Evolutionary conservation across 768 basidiomycete genomes (phyloP).

Genomic region (Kwoniella dejecticola): DNA sequence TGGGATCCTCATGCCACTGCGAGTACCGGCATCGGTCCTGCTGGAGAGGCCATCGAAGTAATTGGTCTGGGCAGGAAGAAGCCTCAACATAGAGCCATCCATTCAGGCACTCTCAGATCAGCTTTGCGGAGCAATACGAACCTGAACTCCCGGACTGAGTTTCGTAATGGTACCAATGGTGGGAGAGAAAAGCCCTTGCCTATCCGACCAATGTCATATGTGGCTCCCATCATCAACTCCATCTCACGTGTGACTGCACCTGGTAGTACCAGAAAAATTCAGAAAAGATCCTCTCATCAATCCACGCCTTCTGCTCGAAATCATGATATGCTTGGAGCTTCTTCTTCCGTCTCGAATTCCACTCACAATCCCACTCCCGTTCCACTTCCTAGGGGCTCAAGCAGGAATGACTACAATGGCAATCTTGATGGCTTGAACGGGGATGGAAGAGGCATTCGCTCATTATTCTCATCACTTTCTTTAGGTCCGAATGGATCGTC

Average conservation of each 20-base stretch:
- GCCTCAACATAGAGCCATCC: slow-evolving; percentile 42
- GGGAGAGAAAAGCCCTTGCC: slow-evolving; percentile 44
- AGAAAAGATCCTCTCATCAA: slow-evolving; percentile 16
- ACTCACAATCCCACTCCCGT: not conserved
- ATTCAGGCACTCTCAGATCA: slow-evolving; percentile 38
- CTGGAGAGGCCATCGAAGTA: slow-evolving; percentile 46
- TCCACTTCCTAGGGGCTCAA: too few relatives aligned
- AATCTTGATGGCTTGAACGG: not conserved
- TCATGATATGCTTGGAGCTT: not conserved
- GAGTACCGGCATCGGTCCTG: slow-evolving; percentile 37
- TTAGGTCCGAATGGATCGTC: slow-evolving; percentile 5
- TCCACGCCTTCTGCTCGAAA: slow-evolving; percentile 2
- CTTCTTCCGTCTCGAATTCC: not conserved
- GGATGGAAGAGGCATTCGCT: slow-evolving; percentile 15
- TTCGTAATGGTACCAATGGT: not conserved
- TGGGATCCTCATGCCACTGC: slow-evolving; percentile 41
- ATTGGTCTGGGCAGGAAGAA: slow-evolving; percentile 45
- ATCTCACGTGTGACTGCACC: slow-evolving; percentile 4
- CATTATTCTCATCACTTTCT: slow-evolving; percentile 31
- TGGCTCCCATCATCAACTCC: slow-evolving; percentile 15
- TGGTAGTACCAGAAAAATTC: not conserved
- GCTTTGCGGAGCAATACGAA: slow-evolving; percentile 27
- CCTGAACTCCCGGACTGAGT: slow-evolving; percentile 8
- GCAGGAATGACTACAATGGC: not conserved
- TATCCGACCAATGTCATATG: slow-evolving; percentile 29